Evolutionary conservation across 2,329 filamentous ascomycete genomes (phyloP), one percentile per base, ranked within the genome.

Genomic region (Aspergillus ochraceoroseus): DNA sequence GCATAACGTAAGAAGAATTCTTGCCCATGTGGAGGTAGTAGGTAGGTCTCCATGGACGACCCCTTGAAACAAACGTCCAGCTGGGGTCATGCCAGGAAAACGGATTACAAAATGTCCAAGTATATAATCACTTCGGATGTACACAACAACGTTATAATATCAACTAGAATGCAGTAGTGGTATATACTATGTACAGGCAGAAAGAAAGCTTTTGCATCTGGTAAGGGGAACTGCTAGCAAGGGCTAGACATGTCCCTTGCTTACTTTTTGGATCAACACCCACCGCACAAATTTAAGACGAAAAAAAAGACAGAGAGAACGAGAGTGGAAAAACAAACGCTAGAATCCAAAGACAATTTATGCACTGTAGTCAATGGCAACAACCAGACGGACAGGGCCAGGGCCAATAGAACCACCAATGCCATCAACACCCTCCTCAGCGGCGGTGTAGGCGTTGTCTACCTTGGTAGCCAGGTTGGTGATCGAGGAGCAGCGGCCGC

Each of bases 361-460:
- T 28, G 55, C 49, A 18, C 41, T 38, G 43, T 48, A 65, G 57
- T 62, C 59, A 14, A 65, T 49, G 25, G 49, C 32, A 43, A 59
- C 57, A 17, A 51, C 32, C 20, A 65, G 54, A 47, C 60, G 61
- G 44, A 66, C 48, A 31, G 62, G 43, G 3, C 57, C 63, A 18
- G 50, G 7, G 7, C 22, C 2, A 18, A 54, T 23, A 45, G 52
- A 49, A 20, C 58, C 57, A 41, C 59, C 64, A 31, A 64, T 54
- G 46, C 55, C 57, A 35, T 56, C 44, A 35, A 53, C 47, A 39
- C 46, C 55, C 31, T 49, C 49, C 36, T 62, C 49, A 20, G 43
- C 48, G 7, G 47, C 27, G 44, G 51, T 59, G 55, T 68, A 67
- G 44, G 62, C 64, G 39, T 59, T 61, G 41, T 49, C 12, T 9